Evolutionary conservation across 2,329 filamentous ascomycete genomes (phyloP).

Genomic region (Dactylellina leptospora): DNA sequence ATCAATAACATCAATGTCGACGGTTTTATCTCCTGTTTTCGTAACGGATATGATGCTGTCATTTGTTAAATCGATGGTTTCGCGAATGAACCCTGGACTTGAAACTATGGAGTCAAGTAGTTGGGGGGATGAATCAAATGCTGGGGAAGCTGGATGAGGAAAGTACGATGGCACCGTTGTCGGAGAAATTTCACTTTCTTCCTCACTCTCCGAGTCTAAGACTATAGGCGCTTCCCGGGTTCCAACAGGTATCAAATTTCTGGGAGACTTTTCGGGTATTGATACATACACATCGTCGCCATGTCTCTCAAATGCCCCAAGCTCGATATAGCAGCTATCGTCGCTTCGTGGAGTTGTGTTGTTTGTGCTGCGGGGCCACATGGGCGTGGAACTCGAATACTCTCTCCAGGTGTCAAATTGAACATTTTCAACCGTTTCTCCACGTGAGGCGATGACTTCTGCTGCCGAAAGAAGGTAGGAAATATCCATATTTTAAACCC

Average conservation of each 20-base stretch:
- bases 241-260: background rate
- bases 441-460: background rate
- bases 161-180: slow-evolving; percentile 5
- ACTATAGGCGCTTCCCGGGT: slow-evolving; percentile 10
- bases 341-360: background rate
- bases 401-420: background rate
- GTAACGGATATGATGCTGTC: slow-evolving; percentile 1
- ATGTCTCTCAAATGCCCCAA: too few species aligned
- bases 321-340: too few species aligned
- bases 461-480: slow-evolving; percentile 9
- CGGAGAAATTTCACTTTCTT: slow-evolving; percentile 4
- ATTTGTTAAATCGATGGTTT: slow-evolving; percentile 27
- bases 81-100: slow-evolving; percentile 21
- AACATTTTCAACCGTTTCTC: background rate
- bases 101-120: too few species aligned
- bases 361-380: background rate
- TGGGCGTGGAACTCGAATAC: too few species aligned
- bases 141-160: slow-evolving; percentile 4
- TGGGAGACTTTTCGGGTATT: background rate
- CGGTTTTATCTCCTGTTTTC: slow-evolving; percentile 1
- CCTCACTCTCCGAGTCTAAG: slow-evolving; percentile 26
- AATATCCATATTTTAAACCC: slow-evolving; percentile 17
- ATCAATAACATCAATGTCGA: slow-evolving; percentile 11
- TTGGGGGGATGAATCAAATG: slow-evolving; percentile 27
- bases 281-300: too few species aligned